Evolutionary conservation across 768 basidiomycete genomes (phyloP).

Genomic region (Lactifluus echinatus): DNA sequence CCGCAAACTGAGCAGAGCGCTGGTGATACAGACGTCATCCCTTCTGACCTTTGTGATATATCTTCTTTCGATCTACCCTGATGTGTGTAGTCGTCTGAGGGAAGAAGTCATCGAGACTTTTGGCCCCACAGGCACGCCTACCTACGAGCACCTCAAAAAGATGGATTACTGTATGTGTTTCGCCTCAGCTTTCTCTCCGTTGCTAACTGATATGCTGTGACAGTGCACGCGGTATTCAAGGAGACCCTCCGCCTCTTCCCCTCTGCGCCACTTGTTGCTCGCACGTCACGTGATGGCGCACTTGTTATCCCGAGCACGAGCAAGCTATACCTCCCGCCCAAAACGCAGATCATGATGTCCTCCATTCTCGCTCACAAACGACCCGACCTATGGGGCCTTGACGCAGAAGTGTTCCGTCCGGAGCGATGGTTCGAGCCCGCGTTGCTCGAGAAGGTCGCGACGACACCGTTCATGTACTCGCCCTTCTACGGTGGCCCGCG

Average conservation of each 20-base stretch:
- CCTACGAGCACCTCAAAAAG: conserved; percentile 28
- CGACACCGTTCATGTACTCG: conserved; percentile 60
- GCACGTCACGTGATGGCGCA: conserved; percentile 10
- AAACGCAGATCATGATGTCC: conserved; percentile 23
- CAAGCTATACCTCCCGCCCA: conserved; percentile 17
- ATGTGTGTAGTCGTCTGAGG: conserved; percentile 26
- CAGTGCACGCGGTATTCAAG: conserved; percentile 30
- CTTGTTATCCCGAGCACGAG: conserved; percentile 18
- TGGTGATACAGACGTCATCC: conserved; percentile 23
- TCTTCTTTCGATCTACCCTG: conserved; percentile 27
- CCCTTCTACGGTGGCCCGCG: conserved; percentile 64
- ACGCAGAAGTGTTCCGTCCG: conserved; percentile 45
- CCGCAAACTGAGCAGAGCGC: background rate
- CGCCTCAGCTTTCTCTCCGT: too few relatives aligned
- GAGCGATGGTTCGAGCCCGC: conserved; percentile 52
- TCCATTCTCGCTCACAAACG: conserved; percentile 32
- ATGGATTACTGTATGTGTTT: conserved; percentile 26
- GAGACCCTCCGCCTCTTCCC: conserved; percentile 23
- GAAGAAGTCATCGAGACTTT: conserved; percentile 29
- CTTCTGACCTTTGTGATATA: conserved; percentile 30
- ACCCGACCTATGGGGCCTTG: conserved; percentile 49
- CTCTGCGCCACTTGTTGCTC: conserved; percentile 11
- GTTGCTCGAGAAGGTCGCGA: conserved; percentile 41
- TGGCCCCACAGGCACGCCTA: conserved; percentile 25
- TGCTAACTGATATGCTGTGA: background rate